Percentiles rank a stretch among this genome's conserved stretches.
phyloP scores from a whole-genome alignment of 2,329 filamentous ascomycete genomes.

The Fusarium sp. region DNA sequence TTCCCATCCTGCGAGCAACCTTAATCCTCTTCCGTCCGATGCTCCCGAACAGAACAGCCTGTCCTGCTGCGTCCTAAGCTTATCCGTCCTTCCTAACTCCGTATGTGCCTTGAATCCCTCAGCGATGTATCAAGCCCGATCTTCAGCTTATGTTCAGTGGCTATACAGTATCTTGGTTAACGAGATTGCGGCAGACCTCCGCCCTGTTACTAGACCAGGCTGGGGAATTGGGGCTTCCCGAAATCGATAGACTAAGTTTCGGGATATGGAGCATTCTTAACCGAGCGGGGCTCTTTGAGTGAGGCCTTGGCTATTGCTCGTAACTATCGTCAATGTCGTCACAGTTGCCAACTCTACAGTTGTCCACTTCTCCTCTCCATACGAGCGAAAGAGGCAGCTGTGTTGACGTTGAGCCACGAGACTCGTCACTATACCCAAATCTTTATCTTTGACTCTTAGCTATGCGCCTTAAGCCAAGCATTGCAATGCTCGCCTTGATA shows the following conservation, averaged over 20 bases:
- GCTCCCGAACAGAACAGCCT: constrained; percentile 16
- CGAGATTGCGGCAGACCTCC: constrained; percentile 24
- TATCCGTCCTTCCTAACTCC: background rate
- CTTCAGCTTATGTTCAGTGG: constrained; percentile 10
- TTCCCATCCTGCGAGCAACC: constrained; percentile 13
- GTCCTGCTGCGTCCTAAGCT: constrained; percentile 5
- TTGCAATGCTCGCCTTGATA: background rate
- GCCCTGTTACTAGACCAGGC: constrained; percentile 10
- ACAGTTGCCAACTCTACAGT: constrained; percentile 21
- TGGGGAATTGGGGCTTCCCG: constrained; percentile 16
- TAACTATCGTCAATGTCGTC: constrained; percentile 30
- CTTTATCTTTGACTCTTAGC: background rate
- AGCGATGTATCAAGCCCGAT: background rate
- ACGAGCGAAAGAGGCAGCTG: constrained; percentile 14
- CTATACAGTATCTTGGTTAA: constrained; percentile 11
- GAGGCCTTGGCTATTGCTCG: constrained; percentile 9
- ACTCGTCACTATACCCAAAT: background rate
- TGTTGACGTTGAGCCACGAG: background rate
- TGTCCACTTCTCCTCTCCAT: constrained; percentile 1
- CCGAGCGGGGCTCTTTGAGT: constrained; percentile 23
- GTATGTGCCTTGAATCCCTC: background rate
- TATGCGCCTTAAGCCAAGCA: background rate
- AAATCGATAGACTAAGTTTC: constrained; percentile 23
- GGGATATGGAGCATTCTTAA: constrained; percentile 28
- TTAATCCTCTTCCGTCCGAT: constrained; percentile 24